Evolutionary conservation across 2,329 filamentous ascomycete genomes (phyloP), one percentile per base, ranked within the genome.

Genomic region (Dactylellina cionopaga): DNA sequence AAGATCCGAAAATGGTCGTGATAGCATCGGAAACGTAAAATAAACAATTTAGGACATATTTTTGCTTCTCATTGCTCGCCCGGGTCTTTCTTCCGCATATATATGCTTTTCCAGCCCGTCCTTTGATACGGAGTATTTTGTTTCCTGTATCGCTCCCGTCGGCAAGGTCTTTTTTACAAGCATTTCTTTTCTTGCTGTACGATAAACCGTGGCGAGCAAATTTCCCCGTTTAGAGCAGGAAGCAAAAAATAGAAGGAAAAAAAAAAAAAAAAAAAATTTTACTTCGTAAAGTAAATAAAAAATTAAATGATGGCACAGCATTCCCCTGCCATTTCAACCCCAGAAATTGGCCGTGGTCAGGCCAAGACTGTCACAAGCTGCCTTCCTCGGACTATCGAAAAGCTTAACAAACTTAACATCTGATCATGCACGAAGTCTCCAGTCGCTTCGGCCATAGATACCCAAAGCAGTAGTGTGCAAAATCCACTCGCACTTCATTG

Each of bases 341-440:
- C 44, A 59, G 52, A 72, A 71, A 64, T 60, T 55, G 46, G 41
- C 43, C 15, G 62, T 43, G 27, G n/a, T n/a, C 25, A 33, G n/a
- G 66, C 66, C 66, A 71, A 71, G 66, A 47, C 51, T 59, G 22
- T 72, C 68, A 72, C 68, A 72, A 72, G 68, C 68, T 72, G 59
- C 68, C 59, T 63, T 59, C 46, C 68, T 72, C 68, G 68, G 68
- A 59, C 68, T 22, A 39, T 58, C n/a, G 44, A 24, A 72, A 72
- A 72, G 68, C 68, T 72, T 72, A 60, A 65, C 31, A 37, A 11
- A 10, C 59, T 35, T 66, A 29, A 46, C 68, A 72, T 72, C 59
- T 72, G 68, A 72, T 72, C 56, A 44, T 54, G 44, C 31, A 43
- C 37, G 25, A 41, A 51, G 43, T 35, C 39, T 52, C 41, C 29